A percentile compares a stretch with the other conserved stretches of the same genome.
Conservation (phyloP, 2,329 filamentous ascomycete species). For the Aspergillus persii region DNA sequence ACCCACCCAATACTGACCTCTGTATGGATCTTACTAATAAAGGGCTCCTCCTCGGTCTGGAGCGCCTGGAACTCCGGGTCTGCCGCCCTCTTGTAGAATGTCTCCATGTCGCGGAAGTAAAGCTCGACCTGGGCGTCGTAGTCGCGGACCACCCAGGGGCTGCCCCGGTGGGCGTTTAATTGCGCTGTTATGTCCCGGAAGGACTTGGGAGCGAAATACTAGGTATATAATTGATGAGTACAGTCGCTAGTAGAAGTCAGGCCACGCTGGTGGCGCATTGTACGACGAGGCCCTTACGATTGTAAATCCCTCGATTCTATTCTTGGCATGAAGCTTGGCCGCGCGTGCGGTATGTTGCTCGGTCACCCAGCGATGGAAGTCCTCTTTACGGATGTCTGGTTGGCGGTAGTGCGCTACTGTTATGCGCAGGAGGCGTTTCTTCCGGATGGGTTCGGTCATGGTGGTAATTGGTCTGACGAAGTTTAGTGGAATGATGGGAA, state of each 20-base stretch:
- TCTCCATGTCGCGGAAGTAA: constrained; percentile 19
- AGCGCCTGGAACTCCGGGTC: constrained; percentile 19
- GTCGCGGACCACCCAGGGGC: neutral
- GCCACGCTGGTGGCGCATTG: neutral
- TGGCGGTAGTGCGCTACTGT: constrained; percentile 2
- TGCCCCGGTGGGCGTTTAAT: neutral
- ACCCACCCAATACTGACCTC: constrained; percentile 18
- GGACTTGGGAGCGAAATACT: neutral
- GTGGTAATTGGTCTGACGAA: neutral
- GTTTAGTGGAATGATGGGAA: neutral
- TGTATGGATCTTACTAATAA: constrained; percentile 9
- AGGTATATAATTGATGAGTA: neutral
- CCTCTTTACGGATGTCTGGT: neutral
- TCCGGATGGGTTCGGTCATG: constrained; percentile 1
- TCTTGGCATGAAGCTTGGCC: constrained; percentile 3
- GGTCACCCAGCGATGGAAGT: constrained; percentile 2
- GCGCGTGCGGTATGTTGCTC: constrained; percentile 1
- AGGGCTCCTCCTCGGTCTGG: constrained; percentile 18
- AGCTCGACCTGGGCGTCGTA: constrained; percentile 19
- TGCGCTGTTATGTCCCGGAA: neutral
- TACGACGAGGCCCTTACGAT: neutral
- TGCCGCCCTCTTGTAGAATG: constrained; percentile 9
- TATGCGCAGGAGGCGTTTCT: constrained; percentile 2
- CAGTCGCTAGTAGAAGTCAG: neutral
- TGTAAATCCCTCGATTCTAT: constrained; percentile 3